Conservation (phyloP, 2,329 filamentous ascomycete species). For the Alternaria sp. region DNA sequence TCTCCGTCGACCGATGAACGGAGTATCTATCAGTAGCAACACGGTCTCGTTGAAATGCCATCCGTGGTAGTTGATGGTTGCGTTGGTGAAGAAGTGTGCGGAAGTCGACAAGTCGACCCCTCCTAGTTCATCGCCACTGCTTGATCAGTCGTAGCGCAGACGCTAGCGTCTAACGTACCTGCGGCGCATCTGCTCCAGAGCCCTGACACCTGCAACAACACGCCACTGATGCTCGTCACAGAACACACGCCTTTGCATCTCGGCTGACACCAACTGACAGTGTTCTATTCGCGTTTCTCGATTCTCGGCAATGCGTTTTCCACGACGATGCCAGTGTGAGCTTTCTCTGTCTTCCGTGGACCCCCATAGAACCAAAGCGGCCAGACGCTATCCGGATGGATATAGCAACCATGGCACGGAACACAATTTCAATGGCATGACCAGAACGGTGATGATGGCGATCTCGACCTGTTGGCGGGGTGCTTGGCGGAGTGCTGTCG, state of each 20-base stretch:
- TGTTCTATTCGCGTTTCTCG: conserved; percentile 19
- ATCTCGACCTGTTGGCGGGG: conserved; percentile 27
- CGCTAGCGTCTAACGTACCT: conserved; percentile 29
- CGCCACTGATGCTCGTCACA: conserved; percentile 20
- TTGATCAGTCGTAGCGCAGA: conserved; percentile 18
- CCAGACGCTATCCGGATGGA: conserved; percentile 22
- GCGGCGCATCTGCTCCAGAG: conserved; percentile 33
- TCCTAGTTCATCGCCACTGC: conserved; percentile 23
- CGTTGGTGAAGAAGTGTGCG: neutral
- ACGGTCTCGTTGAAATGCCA: neutral
- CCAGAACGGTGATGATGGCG: conserved; percentile 10
- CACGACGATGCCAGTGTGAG: conserved; percentile 29
- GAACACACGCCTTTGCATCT: conserved; percentile 14
- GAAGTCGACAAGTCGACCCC: neutral
- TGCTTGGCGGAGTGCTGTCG: conserved; percentile 34
- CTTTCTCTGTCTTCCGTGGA: conserved; percentile 16
- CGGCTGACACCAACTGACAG: conserved; percentile 14
- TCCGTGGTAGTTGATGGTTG: neutral
- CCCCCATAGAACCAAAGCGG: conserved; percentile 18
- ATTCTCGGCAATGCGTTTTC: conserved; percentile 19
- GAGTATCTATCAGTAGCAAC: rapidly evolving
- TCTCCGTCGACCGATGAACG: too few relatives aligned
- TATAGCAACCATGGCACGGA: conserved; percentile 3
- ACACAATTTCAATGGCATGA: conserved; percentile 12
- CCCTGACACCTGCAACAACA: conserved; percentile 32